phyloP scores from a whole-genome alignment of 1,284 basidiomycete genomes.

The Rhodotorula sp. region DNA sequence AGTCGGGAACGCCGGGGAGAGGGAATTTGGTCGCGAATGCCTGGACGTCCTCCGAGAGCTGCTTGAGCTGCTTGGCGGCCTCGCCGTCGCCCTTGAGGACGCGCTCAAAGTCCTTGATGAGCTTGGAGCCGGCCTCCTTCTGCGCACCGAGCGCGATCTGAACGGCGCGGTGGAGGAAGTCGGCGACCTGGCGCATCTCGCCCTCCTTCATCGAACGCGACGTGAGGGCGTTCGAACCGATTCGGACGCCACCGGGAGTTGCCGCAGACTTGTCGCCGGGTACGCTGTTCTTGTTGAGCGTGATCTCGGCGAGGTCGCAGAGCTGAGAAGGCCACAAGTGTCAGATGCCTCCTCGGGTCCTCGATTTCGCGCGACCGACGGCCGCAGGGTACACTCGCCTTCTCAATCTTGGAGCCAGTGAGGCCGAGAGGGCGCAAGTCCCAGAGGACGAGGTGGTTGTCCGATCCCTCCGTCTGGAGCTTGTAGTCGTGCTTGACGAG shows the following conservation, averaged over 20 bases:
- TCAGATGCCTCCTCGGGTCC: not conserved
- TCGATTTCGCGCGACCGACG: too few relatives aligned
- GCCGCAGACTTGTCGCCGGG: slow-evolving; percentile 93
- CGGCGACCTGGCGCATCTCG: slow-evolving; percentile 85
- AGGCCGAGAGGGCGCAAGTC: slow-evolving; percentile 85
- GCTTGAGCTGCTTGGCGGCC: slow-evolving; percentile 65
- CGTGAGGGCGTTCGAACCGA: slow-evolving; percentile 91
- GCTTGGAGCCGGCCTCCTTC: slow-evolving; percentile 90
- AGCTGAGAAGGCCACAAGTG: slow-evolving; percentile 51
- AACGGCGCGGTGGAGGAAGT: slow-evolving; percentile 87
- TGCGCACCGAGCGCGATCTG: slow-evolving; percentile 70
- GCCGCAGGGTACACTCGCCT: slow-evolving; percentile 50
- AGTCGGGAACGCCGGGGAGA: slow-evolving; percentile 71
- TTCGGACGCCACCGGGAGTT: slow-evolving; percentile 94
- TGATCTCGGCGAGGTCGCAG: slow-evolving; percentile 94
- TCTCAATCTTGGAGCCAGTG: slow-evolving; percentile 97
- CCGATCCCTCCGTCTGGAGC: slow-evolving; percentile 94
- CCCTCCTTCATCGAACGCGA: slow-evolving; percentile 78
- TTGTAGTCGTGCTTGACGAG: slow-evolving; percentile 75
- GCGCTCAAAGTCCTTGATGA: slow-evolving; percentile 93
- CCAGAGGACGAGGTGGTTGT: slow-evolving; percentile 98
- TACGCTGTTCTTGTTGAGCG: slow-evolving; percentile 72
- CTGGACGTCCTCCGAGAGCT: slow-evolving; percentile 71
- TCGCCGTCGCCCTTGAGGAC: slow-evolving; percentile 71
- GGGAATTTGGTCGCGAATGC: slow-evolving; percentile 84